Evolutionary conservation across 345 rosid species (phyloP), one percentile per base, ranked within the genome.

Genomic region (Citrus inodora): DNA sequence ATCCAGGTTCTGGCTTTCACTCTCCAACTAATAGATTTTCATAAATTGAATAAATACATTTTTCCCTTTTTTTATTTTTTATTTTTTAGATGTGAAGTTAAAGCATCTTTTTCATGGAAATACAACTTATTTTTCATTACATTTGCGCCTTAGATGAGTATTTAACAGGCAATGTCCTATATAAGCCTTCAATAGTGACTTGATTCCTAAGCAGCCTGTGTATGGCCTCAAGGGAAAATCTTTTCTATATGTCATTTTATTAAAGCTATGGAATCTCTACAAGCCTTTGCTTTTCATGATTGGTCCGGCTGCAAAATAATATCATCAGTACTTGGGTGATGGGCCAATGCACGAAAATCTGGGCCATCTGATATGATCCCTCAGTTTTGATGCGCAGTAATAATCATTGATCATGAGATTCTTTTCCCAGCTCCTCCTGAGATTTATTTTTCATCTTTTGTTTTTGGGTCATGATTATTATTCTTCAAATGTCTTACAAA

Each of bases 121-220:
- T 77, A 6, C 48, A 24, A 51, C 79, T 58, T 60, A 37, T 66
- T 77, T 69, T 35, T 71, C 77, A 68, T 42, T 27, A 60, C 59
- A 62, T 17, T 32, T 60, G 46, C 17, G 73, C 72, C 71, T 58
- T 55, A 27, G 75, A 66, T 72, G 73, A 76, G 79, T 67, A 56
- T 55, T 27, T 76, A 76, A 67, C 65, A 76, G 79, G 73, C 38
- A 35, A 74, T 74, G 69, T 70, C 53, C 79, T 59, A 35, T 19
- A 27, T 32, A 38, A 61, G 77, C 62, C 70, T 80, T 78, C 40
- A 66, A 65, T 58, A 62, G 65, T 2, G 76, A 67, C 83, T 80
- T 85, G 79, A 80, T 74, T 82, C 74, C 77, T 71, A 85, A 77
- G 83, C 85, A 76, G 79, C 71, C 77, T 48, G 37, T 21, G 3